Percentiles rank a stretch among this genome's conserved stretches.
These are phyloP conservation scores for Porphyrellus cyaneotinctus DNA, from an alignment of 768 basidiomycete species.

Conservation along the genomic window DNA sequence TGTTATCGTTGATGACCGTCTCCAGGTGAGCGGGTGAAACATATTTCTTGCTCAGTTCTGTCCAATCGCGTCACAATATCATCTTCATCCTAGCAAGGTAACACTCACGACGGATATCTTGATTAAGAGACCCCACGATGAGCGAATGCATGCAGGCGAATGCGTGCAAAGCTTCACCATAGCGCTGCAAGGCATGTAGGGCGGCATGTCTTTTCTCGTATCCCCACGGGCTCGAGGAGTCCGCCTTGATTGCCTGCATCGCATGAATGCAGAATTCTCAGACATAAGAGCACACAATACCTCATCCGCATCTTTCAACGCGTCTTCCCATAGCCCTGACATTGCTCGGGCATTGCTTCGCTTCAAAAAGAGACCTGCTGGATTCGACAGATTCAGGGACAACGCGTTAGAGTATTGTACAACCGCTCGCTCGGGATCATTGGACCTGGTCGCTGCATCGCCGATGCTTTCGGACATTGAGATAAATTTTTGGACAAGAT, in stretches of 20 bases:
- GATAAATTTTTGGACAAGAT: background rate
- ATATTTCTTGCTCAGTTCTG: background rate
- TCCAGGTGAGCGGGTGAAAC: background rate
- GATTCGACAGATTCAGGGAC: background rate
- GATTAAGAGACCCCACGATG: background rate
- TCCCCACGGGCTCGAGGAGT: constrained; percentile 3
- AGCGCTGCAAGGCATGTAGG: background rate
- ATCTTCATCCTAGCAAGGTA: background rate
- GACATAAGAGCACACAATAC: background rate
- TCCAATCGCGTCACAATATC: background rate
- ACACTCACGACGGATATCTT: background rate
- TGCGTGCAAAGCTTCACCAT: background rate
- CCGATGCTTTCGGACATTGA: background rate
- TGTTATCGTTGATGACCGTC: background rate
- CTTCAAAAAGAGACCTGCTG: constrained; percentile 1
- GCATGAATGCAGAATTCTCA: background rate
- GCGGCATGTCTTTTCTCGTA: constrained; percentile 6
- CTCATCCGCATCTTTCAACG: background rate
- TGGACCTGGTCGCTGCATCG: background rate
- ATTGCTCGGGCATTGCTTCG: background rate
- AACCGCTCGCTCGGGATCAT: background rate
- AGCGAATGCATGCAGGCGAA: constrained; percentile 3
- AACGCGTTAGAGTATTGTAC: background rate
- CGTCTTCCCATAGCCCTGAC: background rate
- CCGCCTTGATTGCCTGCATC: constrained; percentile 1